Conservation (phyloP, 805 yeast genomes). For the Suhomyces sp. region DNA sequence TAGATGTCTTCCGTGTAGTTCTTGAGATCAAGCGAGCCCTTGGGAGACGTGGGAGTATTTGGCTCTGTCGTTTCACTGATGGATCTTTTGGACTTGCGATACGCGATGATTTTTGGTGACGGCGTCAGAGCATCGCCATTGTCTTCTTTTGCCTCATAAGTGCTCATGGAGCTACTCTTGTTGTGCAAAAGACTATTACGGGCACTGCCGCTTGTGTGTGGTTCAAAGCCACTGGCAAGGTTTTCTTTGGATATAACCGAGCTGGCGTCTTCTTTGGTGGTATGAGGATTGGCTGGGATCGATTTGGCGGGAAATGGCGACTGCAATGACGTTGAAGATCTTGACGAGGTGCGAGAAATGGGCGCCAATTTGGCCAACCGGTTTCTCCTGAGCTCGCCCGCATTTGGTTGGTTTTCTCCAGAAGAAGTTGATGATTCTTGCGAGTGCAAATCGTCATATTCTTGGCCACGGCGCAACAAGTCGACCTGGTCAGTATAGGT, state of each 20-base stretch:
- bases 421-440: conserved; percentile 8
- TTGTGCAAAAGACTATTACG: conserved; percentile 9
- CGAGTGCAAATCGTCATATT: conserved; percentile 7
- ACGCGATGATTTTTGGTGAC: conserved; percentile 40
- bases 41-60: conserved; percentile 3
- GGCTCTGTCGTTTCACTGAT: conserved; percentile 25
- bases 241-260: conserved; percentile 21
- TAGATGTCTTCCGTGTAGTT: conserved; percentile 58
- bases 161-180: conserved; percentile 2
- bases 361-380: conserved; percentile 4
- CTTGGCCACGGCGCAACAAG: conserved; percentile 1
- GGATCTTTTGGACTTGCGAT: conserved; percentile 31
- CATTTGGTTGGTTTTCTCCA: not conserved
- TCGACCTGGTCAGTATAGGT: not conserved
- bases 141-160: not conserved
- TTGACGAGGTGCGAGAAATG: conserved; percentile 10
- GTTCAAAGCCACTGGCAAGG: conserved; percentile 2
- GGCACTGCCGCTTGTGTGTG: conserved; percentile 1
- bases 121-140: conserved; percentile 3
- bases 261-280: conserved; percentile 24
- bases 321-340: conserved; percentile 27
- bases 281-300: conserved; percentile 21
- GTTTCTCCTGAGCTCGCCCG: not conserved
- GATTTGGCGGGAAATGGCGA: conserved; percentile 32
- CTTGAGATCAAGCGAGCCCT: conserved; percentile 34